Evolutionary conservation across 202 grass and related monocot species (phyloP).

Genomic region (Cymbopogon flexuosus): DNA sequence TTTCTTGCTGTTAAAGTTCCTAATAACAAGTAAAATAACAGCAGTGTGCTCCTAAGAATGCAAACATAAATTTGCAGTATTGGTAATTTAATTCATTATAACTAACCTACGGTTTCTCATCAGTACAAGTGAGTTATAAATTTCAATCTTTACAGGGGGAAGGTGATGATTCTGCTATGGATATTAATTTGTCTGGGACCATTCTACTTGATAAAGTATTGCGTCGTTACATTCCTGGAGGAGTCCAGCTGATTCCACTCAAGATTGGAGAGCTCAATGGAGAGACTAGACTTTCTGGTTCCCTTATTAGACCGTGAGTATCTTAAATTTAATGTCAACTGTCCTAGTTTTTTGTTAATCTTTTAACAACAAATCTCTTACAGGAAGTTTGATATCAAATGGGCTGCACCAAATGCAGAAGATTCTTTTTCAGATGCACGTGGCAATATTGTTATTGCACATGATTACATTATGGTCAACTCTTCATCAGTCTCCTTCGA

Average conservation of each 20-base stretch:
- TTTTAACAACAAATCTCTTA: slow-evolving; percentile 21
- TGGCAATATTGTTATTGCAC: slow-evolving; percentile 85
- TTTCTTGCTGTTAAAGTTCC: slow-evolving; percentile 12
- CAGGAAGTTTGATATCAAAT: slow-evolving; percentile 99
- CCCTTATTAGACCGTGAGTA: slow-evolving; percentile 87
- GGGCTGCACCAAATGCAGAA: slow-evolving; percentile 95
- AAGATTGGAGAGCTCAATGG: slow-evolving; percentile 97
- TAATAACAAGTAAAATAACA: background rate
- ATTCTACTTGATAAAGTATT: slow-evolving; percentile 93
- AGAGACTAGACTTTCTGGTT: slow-evolving; percentile 94
- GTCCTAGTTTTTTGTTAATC: slow-evolving; percentile 12
- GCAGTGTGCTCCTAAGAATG: background rate
- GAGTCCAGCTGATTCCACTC: slow-evolving; percentile 61
- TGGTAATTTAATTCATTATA: background rate
- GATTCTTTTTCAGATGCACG: slow-evolving; percentile 93
- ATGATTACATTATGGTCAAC: slow-evolving; percentile 76
- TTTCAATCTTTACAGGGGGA: slow-evolving; percentile 67
- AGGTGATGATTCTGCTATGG: slow-evolving; percentile 83
- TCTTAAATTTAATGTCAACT: slow-evolving; percentile 15
- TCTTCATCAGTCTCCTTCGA: slow-evolving; percentile 96
- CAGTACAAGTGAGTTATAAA: slow-evolving; percentile 25
- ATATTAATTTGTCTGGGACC: slow-evolving; percentile 96
- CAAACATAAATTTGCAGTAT: slow-evolving; percentile 6
- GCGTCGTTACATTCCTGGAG: slow-evolving; percentile 70
- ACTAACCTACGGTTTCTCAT: background rate